Evolutionary conservation across 2,329 filamentous ascomycete species (phyloP), one percentile per base, ranked within the genome.

Genomic region (Penicillium griseofulvum): DNA sequence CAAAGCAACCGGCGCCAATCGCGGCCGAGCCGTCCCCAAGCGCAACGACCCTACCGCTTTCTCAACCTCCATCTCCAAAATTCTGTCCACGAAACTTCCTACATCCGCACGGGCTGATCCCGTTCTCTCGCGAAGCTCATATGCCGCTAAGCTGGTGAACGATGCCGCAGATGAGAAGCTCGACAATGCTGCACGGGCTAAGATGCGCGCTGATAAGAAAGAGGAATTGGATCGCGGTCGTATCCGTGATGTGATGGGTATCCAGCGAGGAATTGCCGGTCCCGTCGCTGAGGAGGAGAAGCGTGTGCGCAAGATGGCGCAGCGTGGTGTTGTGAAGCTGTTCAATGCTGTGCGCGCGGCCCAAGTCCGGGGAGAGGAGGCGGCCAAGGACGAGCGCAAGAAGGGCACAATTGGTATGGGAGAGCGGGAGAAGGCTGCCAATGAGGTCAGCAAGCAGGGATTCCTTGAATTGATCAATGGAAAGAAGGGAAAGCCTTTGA

Each of bases 391-490:
- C 72, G 83, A 84, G 62, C 82, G 85, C 46, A 83, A 84, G 73
- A 85, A 85, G 57, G 89, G 91, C 4, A 79, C 95, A 0, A 83
- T 96, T 31, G 93, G 93, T 1, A 85, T 91, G 68, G 83, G 83
- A 58, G 85, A 89, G 73, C 85, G 91, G 62, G 88, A 95, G 75
- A 91, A 95, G 76, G 91, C 88, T 78, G 82, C 96, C 49, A 94
- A 90, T 62, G 92, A 97, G 80, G 94, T 99, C 87, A 96, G 89
- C 73, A 95, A 96, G 78, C 90, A 97, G 77, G 92, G 93, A 0
- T 99, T 97, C 77, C 75, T 99, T 72, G 93, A 97, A 58, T 76
- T 97, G 72, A 96, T 99, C 71, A 81, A 80, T 39, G 80, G 81
- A 14, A 76, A 77, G 79, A 83, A 69, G 74, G 81, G 62, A 72